Conservation (phyloP, 306 rosid species). For the Prunus davidiana region DNA sequence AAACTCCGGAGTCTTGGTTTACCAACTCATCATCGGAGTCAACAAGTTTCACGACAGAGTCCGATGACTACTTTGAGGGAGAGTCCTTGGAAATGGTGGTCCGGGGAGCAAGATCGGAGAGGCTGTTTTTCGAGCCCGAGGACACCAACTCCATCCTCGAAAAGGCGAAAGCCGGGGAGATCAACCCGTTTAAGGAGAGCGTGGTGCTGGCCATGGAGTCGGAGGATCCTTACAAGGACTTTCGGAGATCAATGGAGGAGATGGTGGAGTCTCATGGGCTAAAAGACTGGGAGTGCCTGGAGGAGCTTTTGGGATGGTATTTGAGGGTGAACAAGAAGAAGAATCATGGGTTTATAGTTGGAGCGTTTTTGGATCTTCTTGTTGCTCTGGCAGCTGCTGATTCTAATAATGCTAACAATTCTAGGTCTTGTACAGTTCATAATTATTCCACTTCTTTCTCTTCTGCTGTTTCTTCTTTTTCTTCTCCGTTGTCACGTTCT, state of each 20-base stretch:
- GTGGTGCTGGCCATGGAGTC: constrained; percentile 70
- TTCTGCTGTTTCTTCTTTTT: constrained; percentile 47
- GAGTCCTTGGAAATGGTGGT: constrained; percentile 57
- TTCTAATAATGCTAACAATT: constrained; percentile 7
- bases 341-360: constrained; percentile 65
- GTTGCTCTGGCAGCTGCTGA: constrained; percentile 23
- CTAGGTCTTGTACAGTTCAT: neutral
- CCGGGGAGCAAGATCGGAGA: constrained; percentile 57
- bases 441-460: constrained; percentile 32
- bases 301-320: constrained; percentile 65
- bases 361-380: constrained; percentile 75
- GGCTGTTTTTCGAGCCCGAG: constrained; percentile 72
- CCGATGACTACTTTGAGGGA: constrained; percentile 38
- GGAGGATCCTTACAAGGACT: constrained; percentile 62
- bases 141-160: constrained; percentile 57
- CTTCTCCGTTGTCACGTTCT: constrained; percentile 11
- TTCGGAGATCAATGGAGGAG: constrained; percentile 80
- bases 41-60: constrained; percentile 56
- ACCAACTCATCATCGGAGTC: constrained; percentile 54
- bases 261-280: constrained; percentile 74
- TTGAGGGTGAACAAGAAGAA: constrained; percentile 56
- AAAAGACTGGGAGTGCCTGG: constrained; percentile 71
- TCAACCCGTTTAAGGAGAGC: constrained; percentile 47
- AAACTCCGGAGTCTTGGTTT: constrained; percentile 70
- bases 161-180: constrained; percentile 18